A percentile compares a stretch with the other conserved stretches of the same genome.
phyloP scores from a whole-genome alignment of 371 early-diverging fungal species.

The Coemansia sp. region DNA sequence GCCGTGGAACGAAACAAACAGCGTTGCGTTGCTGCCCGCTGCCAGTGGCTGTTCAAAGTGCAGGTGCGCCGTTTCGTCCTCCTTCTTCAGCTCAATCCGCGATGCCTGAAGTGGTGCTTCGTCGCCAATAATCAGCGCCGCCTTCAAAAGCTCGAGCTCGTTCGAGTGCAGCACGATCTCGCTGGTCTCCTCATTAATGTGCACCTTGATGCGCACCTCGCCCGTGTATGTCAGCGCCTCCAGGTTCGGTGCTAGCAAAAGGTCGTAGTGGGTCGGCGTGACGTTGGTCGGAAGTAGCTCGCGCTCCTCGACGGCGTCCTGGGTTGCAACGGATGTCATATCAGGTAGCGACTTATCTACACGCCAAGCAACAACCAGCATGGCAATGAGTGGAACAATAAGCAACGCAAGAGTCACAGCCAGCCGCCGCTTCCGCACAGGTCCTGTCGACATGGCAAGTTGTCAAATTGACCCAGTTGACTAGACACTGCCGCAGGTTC shows the following conservation, averaged over 20 bases:
- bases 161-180: slow-evolving; percentile 59
- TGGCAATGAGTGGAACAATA: slow-evolving; percentile 14
- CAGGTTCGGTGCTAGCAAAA: slow-evolving; percentile 72
- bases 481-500: too few species aligned
- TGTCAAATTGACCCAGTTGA: too few species aligned
- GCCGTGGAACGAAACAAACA: slow-evolving; percentile 72
- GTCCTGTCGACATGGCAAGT: too few species aligned
- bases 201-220: slow-evolving; percentile 51
- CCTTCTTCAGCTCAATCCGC: slow-evolving; percentile 62
- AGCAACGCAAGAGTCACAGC: neutral
- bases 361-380: slow-evolving; percentile 18
- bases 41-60: slow-evolving; percentile 66
- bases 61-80: slow-evolving; percentile 70
- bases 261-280: slow-evolving; percentile 76
- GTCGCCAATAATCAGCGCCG: slow-evolving; percentile 47
- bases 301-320: slow-evolving; percentile 46
- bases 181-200: slow-evolving; percentile 53
- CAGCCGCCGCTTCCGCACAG: neutral
- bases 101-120: slow-evolving; percentile 54
- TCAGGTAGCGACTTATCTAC: slow-evolving; percentile 16
- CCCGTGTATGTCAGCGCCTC: slow-evolving; percentile 73
- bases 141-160: slow-evolving; percentile 65
- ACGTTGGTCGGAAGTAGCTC: slow-evolving; percentile 72
- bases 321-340: slow-evolving; percentile 34
- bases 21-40: slow-evolving; percentile 64